Conservation (phyloP, 331 rosid species). For the Quercus phellos region DNA sequence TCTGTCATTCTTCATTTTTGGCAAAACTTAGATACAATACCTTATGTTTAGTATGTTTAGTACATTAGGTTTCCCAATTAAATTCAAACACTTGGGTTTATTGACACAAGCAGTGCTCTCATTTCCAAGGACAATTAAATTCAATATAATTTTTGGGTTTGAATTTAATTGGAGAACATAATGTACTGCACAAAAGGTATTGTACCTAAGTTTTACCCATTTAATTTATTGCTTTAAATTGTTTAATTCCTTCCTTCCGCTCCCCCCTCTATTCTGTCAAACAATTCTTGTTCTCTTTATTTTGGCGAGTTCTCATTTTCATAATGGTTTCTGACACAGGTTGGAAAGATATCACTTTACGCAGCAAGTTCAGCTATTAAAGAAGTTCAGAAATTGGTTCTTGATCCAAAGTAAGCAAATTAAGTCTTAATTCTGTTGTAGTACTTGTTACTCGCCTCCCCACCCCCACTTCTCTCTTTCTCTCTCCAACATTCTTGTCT, state of each 20-base stretch:
- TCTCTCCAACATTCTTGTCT: background rate
- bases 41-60: no score
- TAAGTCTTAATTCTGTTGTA: background rate
- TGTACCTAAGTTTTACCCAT: no score
- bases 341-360: constrained; percentile 89
- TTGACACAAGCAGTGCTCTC: no score
- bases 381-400: constrained; percentile 92
- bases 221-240: background rate
- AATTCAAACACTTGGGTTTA: no score
- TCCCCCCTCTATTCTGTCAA: background rate
- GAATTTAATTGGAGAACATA: no score
- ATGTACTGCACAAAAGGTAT: no score
- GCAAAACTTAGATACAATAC: no score
- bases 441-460: background rate
- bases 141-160: no score
- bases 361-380: constrained; percentile 96
- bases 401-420: constrained; percentile 78
- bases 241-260: background rate
- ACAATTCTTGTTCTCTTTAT: background rate
- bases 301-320: constrained; percentile 17
- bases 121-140: no score
- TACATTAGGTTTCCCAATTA: no score
- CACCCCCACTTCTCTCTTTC: background rate
- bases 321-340: constrained; percentile 50
- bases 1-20: background rate